phyloP scores from a whole-genome alignment of 2,329 filamentous ascomycete genomes.

The Fusarium veterinarium region DNA sequence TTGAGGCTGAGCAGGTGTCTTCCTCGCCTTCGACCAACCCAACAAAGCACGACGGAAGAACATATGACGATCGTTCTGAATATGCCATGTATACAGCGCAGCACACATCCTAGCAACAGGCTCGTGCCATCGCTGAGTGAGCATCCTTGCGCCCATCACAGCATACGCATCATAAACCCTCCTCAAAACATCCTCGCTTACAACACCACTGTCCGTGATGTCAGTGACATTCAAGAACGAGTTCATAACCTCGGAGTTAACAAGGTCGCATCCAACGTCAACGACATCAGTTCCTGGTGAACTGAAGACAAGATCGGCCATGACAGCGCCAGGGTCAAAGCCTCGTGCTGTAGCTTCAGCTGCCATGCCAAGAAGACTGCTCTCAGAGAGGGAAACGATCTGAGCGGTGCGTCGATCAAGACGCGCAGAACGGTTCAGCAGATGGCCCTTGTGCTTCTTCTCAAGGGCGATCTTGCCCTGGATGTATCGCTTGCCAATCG shows the following conservation, averaged over 20 bases:
- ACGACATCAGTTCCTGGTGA: constrained; percentile 42
- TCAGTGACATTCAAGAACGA: constrained; percentile 39
- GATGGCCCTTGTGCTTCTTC: constrained; percentile 31
- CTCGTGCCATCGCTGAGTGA: constrained; percentile 49
- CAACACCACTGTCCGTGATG: constrained; percentile 34
- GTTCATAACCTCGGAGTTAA: constrained; percentile 43
- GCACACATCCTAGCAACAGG: constrained; percentile 48
- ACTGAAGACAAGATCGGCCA: constrained; percentile 41
- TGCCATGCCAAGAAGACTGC: constrained; percentile 40
- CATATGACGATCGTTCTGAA: constrained; percentile 49
- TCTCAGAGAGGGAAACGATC: constrained; percentile 40
- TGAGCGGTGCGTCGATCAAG: constrained; percentile 33
- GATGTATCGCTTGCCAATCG: constrained; percentile 38
- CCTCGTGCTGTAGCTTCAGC: constrained; percentile 37
- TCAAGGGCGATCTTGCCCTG: constrained; percentile 40
- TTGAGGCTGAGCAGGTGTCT: constrained; percentile 39
- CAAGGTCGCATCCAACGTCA: constrained; percentile 38
- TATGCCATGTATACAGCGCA: constrained; percentile 48
- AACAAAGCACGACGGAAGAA: constrained; percentile 47
- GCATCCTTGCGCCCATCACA: constrained; percentile 42
- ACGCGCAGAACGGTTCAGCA: constrained; percentile 31
- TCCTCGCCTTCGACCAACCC: constrained; percentile 47
- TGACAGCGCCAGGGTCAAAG: constrained; percentile 37
- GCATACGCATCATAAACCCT: constrained; percentile 38
- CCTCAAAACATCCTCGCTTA: constrained; percentile 32